Evolutionary conservation across 306 rosid genomes (phyloP).

Genomic region (Lathyrus aphaca): DNA sequence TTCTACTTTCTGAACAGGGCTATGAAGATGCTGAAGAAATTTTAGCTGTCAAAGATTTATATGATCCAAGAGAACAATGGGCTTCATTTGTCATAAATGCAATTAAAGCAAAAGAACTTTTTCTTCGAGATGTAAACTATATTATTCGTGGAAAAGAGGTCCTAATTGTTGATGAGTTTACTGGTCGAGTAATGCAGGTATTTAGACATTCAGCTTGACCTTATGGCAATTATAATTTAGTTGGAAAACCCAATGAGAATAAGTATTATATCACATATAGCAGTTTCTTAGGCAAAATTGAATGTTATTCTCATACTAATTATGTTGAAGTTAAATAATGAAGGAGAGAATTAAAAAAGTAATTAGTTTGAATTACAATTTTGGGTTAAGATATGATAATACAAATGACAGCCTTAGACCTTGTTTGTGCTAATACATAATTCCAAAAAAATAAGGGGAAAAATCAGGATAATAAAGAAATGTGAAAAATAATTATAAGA

Average conservation of each 20-base stretch:
- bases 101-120: slow-evolving; percentile 90
- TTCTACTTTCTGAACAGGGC: slow-evolving; percentile 90
- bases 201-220: slow-evolving; percentile 24
- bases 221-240: slow-evolving; percentile 9
- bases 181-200: slow-evolving; percentile 99
- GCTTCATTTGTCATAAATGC: slow-evolving; percentile 93
- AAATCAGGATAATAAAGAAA: background rate
- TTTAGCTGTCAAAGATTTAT: slow-evolving; percentile 83
- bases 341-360: slow-evolving; percentile 5
- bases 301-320: background rate
- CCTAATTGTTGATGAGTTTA: slow-evolving; percentile 93
- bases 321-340: slow-evolving; percentile 4
- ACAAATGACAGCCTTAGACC: background rate
- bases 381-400: background rate
- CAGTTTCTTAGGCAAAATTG: slow-evolving; percentile 31
- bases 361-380: background rate
- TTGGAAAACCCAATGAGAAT: slow-evolving; percentile 1
- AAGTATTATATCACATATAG: slow-evolving; percentile 15
- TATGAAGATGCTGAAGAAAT: slow-evolving; percentile 98
- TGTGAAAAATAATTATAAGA: background rate
- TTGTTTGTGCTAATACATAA: background rate
- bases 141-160: slow-evolving; percentile 93
- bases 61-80: slow-evolving; percentile 99
- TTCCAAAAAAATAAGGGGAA: background rate
- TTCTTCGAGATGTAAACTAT: slow-evolving; percentile 92